Evolutionary conservation across 108 stramenopile species (phyloP).

Genomic region (Skeletonema marinoi): DNA sequence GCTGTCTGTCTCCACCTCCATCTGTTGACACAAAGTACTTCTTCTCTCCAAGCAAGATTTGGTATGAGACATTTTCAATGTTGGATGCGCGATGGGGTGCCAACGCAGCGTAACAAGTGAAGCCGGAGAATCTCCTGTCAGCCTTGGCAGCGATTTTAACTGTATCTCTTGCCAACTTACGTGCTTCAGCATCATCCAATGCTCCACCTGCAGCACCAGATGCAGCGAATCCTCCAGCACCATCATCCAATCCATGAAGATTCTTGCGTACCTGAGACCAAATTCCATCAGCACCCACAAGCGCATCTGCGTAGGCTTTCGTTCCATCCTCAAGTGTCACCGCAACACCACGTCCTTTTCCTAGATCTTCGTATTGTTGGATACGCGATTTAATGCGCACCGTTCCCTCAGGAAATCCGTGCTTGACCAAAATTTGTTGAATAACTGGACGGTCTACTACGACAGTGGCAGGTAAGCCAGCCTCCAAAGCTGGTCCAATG

Average conservation of each 20-base stretch:
- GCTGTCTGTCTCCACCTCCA: conserved; percentile 96
- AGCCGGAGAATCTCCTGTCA: conserved; percentile 84
- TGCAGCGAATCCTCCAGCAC: conserved; percentile 87
- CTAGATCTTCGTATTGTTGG: conserved; percentile 73
- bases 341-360: conserved; percentile 67
- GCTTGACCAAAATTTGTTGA: conserved; percentile 92
- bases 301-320: conserved; percentile 86
- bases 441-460: conserved; percentile 97
- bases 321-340: conserved; percentile 89
- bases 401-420: conserved; percentile 88
- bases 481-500: conserved; percentile 89
- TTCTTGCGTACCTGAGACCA: conserved; percentile 88
- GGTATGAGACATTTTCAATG: conserved; percentile 93
- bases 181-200: conserved; percentile 82
- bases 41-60: conserved; percentile 87
- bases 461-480: conserved; percentile 91
- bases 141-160: conserved; percentile 76
- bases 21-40: conserved; percentile 98
- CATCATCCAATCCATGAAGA: conserved; percentile 81
- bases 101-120: conserved; percentile 91
- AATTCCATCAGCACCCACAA: conserved; percentile 97
- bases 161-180: conserved; percentile 78
- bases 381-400: conserved; percentile 88
- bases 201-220: conserved; percentile 91
- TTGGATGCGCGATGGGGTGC: conserved; percentile 83